phyloP scores from a whole-genome alignment of 169 alveolate species.

The Plasmodium reichenowi region DNA sequence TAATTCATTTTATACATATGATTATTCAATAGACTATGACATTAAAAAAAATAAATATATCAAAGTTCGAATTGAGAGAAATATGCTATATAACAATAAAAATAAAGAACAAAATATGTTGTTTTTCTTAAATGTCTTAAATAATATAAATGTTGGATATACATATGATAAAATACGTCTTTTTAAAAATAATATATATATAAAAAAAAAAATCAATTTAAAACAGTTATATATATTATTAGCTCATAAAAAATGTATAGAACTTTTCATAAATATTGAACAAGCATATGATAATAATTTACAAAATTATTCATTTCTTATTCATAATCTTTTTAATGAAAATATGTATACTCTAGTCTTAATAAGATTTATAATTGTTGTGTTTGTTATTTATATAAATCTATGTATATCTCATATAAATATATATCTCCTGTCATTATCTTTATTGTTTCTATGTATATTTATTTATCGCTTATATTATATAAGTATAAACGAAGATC shows the following conservation, averaged over 20 bases:
- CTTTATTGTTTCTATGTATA: slow-evolving; percentile 31
- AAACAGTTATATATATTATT: slow-evolving; percentile 25
- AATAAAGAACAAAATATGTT: slow-evolving; percentile 1
- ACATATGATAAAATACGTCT: slow-evolving; percentile 43
- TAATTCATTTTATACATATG: slow-evolving; percentile 3
- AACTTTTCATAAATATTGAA: slow-evolving; percentile 25
- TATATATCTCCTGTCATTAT: slow-evolving; percentile 12
- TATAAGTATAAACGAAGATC: neutral
- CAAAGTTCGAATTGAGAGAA: slow-evolving; percentile 15
- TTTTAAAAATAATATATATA: slow-evolving; percentile 32
- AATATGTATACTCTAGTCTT: slow-evolving; percentile 8
- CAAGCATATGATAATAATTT: slow-evolving; percentile 16
- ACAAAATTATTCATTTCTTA: slow-evolving; percentile 14
- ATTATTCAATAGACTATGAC: slow-evolving; percentile 5
- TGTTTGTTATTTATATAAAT: slow-evolving; percentile 5
- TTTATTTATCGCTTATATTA: slow-evolving; percentile 27
- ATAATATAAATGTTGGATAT: slow-evolving; percentile 35
- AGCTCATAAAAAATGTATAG: slow-evolving; percentile 17
- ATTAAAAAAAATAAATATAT: slow-evolving; percentile 23
- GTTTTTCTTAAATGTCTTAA: slow-evolving; percentile 11
- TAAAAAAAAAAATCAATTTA: slow-evolving; percentile 33
- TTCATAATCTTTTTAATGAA: slow-evolving; percentile 15
- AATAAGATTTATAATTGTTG: slow-evolving; percentile 27
- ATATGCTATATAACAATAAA: slow-evolving; percentile 6
- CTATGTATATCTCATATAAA: slow-evolving; percentile 1